Percentiles rank a stretch among this genome's conserved stretches.
Conservation (phyloP, 495 filamentous ascomycete genomes). For the Trichodelitschia bisporula region DNA sequence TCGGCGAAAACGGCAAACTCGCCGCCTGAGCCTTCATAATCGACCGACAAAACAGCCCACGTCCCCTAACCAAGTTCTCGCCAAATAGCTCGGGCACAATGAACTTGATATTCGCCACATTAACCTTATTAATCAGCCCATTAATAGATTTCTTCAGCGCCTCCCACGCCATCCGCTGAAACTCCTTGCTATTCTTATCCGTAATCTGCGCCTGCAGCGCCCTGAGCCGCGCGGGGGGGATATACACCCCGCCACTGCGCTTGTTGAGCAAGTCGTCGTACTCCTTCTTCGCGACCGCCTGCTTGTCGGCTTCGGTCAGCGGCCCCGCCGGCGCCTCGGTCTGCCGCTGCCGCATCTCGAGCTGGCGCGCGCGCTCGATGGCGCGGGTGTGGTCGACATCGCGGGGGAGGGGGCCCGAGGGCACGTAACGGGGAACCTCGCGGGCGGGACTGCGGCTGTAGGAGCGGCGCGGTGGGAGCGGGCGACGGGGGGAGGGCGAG, state of each 20-base stretch:
- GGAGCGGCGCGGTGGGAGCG: too few species aligned
- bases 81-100: conserved; percentile 89
- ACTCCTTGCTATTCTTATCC: conserved; percentile 87
- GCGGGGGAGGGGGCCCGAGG: too few species aligned
- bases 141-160: conserved; percentile 98
- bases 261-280: conserved; percentile 76
- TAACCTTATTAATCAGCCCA: conserved; percentile 95
- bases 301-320: conserved; percentile 64
- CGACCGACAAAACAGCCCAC: conserved; percentile 78
- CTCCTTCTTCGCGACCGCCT: conserved; percentile 58
- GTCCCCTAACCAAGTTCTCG: conserved; percentile 78
- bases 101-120: conserved; percentile 87
- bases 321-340: conserved; percentile 17
- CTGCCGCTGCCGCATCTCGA: background rate
- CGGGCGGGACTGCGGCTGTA: too few species aligned
- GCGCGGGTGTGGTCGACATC: too few species aligned
- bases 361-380: background rate
- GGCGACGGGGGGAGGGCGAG: too few species aligned
- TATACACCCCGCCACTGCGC: conserved; percentile 86
- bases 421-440: too few species aligned
- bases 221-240: conserved; percentile 72
- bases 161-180: conserved; percentile 98
- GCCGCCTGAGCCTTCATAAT: conserved; percentile 96
- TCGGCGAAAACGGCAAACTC: conserved; percentile 87
- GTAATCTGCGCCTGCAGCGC: conserved; percentile 92